These are phyloP conservation scores for Ceratocystis ficicola DNA, from an alignment of 2,329 filamentous ascomycete species.

Conservation along the genomic window DNA sequence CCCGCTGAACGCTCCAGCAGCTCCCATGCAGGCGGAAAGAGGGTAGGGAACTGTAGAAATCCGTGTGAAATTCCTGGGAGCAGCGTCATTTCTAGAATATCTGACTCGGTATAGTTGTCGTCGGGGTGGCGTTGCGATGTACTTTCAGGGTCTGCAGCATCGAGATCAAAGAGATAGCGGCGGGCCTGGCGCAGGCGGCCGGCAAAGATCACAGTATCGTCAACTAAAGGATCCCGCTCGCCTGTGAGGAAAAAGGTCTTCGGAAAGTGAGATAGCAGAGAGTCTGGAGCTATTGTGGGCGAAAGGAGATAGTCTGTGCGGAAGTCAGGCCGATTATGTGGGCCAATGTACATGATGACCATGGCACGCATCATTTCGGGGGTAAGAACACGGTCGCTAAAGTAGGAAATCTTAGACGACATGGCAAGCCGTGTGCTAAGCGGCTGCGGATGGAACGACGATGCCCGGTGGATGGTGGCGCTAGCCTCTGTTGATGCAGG, in stretches of 20 bases:
- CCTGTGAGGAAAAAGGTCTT: conserved; percentile 91
- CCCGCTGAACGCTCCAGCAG: conserved; percentile 65
- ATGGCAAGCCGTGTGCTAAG: conserved; percentile 81
- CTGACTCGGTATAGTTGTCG: conserved; percentile 25
- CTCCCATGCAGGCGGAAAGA: conserved; percentile 85
- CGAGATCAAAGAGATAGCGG: conserved; percentile 19
- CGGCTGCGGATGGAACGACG: conserved; percentile 43
- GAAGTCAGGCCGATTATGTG: conserved; percentile 87
- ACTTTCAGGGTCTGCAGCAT: conserved; percentile 16
- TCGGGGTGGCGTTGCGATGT: conserved; percentile 32
- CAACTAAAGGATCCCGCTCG: conserved; percentile 86
- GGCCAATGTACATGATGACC: conserved; percentile 95
- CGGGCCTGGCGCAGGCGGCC: conserved; percentile 59
- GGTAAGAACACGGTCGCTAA: conserved; percentile 86
- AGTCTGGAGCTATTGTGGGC: conserved; percentile 77
- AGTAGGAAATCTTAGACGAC: conserved; percentile 95
- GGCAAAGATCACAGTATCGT: conserved; percentile 94
- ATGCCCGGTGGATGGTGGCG: conserved; percentile 4
- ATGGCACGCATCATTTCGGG: conserved; percentile 99
- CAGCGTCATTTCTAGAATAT: conserved; percentile 59
- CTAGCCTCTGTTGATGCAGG: background rate
- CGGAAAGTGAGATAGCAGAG: conserved; percentile 72
- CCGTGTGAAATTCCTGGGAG: conserved; percentile 87
- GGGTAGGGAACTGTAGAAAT: conserved; percentile 77
- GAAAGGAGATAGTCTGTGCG: conserved; percentile 81